Evolutionary conservation across 345 rosid species (phyloP).

Genomic region (Dipteronia dyeriana): DNA sequence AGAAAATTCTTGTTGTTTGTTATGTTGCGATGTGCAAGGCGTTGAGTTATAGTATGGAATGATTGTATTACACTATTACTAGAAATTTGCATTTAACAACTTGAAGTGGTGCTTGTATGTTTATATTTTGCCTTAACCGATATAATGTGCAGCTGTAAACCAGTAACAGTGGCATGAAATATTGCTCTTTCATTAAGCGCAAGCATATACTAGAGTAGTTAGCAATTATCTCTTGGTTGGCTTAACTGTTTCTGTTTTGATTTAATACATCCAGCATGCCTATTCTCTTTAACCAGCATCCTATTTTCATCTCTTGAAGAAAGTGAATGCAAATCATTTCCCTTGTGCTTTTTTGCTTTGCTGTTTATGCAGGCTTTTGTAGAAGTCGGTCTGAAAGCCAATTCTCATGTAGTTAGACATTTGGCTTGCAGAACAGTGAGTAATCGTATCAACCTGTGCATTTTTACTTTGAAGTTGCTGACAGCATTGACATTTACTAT

Average conservation of each 20-base stretch:
- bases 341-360: constrained; percentile 7
- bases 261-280: neutral
- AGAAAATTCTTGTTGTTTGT: neutral
- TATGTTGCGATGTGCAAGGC: neutral
- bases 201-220: neutral
- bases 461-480: constrained; percentile 11
- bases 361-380: constrained; percentile 59
- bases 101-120: neutral
- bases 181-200: neutral
- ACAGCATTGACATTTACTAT: neutral
- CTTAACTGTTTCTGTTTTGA: neutral
- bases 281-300: neutral
- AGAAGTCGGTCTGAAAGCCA: constrained; percentile 67
- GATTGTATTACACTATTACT: neutral
- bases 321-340: neutral
- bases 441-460: neutral
- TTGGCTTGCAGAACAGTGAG: constrained; percentile 88
- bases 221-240: neutral
- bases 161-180: neutral
- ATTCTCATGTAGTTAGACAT: constrained; percentile 55
- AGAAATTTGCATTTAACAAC: neutral
- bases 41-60: neutral
- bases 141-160: neutral
- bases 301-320: neutral
- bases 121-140: neutral